These are phyloP conservation scores for Sungouiozyma intestinalis DNA, from an alignment of 805 yeast species.

Conservation along the genomic window DNA sequence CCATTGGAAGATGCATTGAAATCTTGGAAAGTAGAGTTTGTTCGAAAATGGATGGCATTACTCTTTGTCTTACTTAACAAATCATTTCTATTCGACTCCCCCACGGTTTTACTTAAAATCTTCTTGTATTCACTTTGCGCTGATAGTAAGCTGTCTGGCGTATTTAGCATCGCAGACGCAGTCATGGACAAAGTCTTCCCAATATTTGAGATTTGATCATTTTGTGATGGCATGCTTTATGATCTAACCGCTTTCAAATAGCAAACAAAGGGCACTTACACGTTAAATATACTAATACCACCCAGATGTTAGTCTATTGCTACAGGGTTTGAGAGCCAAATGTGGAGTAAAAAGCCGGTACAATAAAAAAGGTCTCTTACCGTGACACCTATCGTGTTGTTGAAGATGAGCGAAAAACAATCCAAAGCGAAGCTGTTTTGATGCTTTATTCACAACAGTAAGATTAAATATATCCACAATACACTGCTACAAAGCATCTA, in stretches of 20 bases:
- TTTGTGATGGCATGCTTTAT: conserved; percentile 1
- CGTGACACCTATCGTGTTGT: too few species aligned
- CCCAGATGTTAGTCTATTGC: too few species aligned
- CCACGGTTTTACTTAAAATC: conserved; percentile 21
- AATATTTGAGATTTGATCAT: conserved; percentile 24
- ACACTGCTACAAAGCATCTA: too few species aligned
- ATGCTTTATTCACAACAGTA: too few species aligned
- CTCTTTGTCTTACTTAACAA: conserved; percentile 9
- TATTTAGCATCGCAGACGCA: conserved; percentile 44
- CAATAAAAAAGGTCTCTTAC: too few species aligned
- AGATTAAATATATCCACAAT: too few species aligned
- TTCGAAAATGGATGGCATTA: conserved; percentile 2
- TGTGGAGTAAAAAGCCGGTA: too few species aligned
- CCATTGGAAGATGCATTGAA: conserved; percentile 25
- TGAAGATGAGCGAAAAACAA: too few species aligned
- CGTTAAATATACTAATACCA: too few species aligned
- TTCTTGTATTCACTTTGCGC: conserved; percentile 25
- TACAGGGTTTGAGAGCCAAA: too few species aligned
- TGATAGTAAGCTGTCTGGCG: conserved; percentile 28
- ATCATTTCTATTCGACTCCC: conserved; percentile 13
- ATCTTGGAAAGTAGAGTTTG: conserved; percentile 13
- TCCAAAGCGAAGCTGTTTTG: too few species aligned
- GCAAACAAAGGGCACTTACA: too few species aligned
- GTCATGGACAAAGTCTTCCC: conserved; percentile 45
- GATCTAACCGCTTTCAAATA: background rate